Evolutionary conservation across 2,329 filamentous ascomycete species (phyloP).

Genomic region (Paraphoma sp.): DNA sequence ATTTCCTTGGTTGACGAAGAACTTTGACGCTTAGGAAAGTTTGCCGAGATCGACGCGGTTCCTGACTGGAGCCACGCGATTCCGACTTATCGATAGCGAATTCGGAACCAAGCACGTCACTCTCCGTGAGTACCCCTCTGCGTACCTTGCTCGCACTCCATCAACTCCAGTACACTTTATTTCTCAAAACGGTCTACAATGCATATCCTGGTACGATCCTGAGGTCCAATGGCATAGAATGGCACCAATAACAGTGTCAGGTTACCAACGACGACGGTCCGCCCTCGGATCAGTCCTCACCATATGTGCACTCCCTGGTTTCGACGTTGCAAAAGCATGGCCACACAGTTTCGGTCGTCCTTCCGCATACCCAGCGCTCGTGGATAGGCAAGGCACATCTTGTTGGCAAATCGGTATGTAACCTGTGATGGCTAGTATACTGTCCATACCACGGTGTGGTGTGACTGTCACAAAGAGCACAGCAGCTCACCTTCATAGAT

Average conservation of each 20-base stretch:
- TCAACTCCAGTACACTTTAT: slow-evolving; percentile 9
- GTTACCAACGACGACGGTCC: slow-evolving; percentile 61
- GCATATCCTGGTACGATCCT: slow-evolving; percentile 47
- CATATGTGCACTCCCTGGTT: slow-evolving; percentile 57
- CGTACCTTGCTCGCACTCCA: slow-evolving; percentile 5
- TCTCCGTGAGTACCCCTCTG: slow-evolving; percentile 20
- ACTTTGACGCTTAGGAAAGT: background rate
- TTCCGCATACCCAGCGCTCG: slow-evolving; percentile 89
- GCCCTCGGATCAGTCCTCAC: slow-evolving; percentile 57
- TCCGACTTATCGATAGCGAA: slow-evolving; percentile 30
- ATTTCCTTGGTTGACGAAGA: too few species aligned
- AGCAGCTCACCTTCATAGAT: slow-evolving; percentile 46
- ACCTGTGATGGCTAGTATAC: too few species aligned
- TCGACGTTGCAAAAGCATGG: slow-evolving; percentile 65
- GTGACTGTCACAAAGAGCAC: background rate
- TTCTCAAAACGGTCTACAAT: slow-evolving; percentile 26
- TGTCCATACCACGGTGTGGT: too few species aligned
- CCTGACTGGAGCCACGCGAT: slow-evolving; percentile 20
- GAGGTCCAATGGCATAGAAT: background rate
- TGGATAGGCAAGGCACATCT: slow-evolving; percentile 99
- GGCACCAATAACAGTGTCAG: slow-evolving; percentile 32
- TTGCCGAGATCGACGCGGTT: slow-evolving; percentile 9
- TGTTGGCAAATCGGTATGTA: slow-evolving; percentile 74
- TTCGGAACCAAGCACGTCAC: slow-evolving; percentile 31
- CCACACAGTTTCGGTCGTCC: slow-evolving; percentile 87